phyloP scores from a whole-genome alignment of 495 filamentous ascomycete species.

The Paragyromitra xinjiangensis region DNA sequence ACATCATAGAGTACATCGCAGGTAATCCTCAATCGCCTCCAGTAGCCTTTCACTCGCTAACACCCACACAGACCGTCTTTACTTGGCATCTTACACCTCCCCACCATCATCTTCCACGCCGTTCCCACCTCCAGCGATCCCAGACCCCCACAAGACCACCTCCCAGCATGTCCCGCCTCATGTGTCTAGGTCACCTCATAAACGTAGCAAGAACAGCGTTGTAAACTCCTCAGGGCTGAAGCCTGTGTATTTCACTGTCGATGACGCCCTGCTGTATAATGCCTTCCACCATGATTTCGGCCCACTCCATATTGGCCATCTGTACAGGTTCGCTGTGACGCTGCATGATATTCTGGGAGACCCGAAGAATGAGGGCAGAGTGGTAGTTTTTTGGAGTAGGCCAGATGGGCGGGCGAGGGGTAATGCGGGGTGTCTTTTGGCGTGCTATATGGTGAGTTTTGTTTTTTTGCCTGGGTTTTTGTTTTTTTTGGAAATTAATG shows the following conservation, averaged over 20 bases:
- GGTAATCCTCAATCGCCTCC: slow-evolving; percentile 61
- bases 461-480: slow-evolving; percentile 8
- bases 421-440: slow-evolving; percentile 81
- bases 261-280: slow-evolving; percentile 93
- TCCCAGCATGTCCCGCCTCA: slow-evolving; percentile 78
- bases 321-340: slow-evolving; percentile 93
- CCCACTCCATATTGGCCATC: slow-evolving; percentile 93
- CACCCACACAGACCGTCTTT: slow-evolving; percentile 74
- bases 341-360: slow-evolving; percentile 95
- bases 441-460: slow-evolving; percentile 51
- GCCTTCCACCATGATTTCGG: slow-evolving; percentile 99
- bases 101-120: slow-evolving; percentile 79
- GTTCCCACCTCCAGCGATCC: slow-evolving; percentile 80
- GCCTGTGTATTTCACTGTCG: slow-evolving; percentile 94
- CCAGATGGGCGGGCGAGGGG: slow-evolving; percentile 92
- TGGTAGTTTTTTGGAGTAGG: slow-evolving; percentile 93
- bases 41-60: background rate
- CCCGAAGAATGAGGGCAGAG: slow-evolving; percentile 79
- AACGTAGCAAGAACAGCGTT: slow-evolving; percentile 66
- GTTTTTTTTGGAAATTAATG: background rate
- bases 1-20: slow-evolving; percentile 82
- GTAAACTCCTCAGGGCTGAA: slow-evolving; percentile 61
- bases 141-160: slow-evolving; percentile 64
- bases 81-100: slow-evolving; percentile 89
- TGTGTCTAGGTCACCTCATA: slow-evolving; percentile 72